A percentile compares a stretch with the other conserved stretches of the same genome.
These are phyloP conservation scores for Populus hybrid DNA, from an alignment of 441 rosid species.

Conservation along the genomic window DNA sequence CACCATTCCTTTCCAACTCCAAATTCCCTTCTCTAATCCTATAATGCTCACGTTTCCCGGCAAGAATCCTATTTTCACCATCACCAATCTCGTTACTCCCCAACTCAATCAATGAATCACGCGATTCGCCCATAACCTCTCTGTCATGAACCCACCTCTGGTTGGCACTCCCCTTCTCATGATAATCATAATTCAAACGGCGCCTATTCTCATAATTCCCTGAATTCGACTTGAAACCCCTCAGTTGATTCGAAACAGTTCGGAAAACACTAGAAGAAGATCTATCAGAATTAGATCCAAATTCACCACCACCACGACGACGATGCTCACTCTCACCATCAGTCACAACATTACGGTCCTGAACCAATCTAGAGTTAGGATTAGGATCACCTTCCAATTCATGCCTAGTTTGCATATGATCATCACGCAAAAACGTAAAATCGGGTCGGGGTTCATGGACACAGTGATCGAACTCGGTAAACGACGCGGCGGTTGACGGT, in stretches of 20 bases:
- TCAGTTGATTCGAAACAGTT: slow-evolving; percentile 22
- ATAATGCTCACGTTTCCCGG: slow-evolving; percentile 42
- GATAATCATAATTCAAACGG: slow-evolving; percentile 19
- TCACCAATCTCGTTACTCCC: slow-evolving; percentile 26
- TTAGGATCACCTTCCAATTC: slow-evolving; percentile 41
- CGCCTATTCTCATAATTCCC: slow-evolving; percentile 29
- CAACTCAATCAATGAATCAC: slow-evolving; percentile 28
- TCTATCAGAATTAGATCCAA: slow-evolving; percentile 40
- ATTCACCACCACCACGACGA: slow-evolving; percentile 36
- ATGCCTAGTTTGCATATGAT: slow-evolving; percentile 26
- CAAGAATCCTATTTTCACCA: slow-evolving; percentile 30
- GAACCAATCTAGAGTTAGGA: slow-evolving; percentile 5
- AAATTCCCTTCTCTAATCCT: slow-evolving; percentile 25
- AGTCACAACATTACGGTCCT: slow-evolving; percentile 6
- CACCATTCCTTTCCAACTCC: slow-evolving; percentile 40
- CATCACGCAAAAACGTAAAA: slow-evolving; percentile 20
- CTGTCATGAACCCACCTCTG: slow-evolving; percentile 42
- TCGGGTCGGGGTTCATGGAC: neutral
- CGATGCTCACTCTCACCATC: slow-evolving; percentile 17
- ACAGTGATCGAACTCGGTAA: slow-evolving; percentile 21
- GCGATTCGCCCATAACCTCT: slow-evolving; percentile 19
- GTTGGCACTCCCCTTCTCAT: slow-evolving; percentile 28
- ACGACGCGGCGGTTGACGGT: slow-evolving; percentile 18
- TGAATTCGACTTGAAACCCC: slow-evolving; percentile 30
- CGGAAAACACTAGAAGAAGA: slow-evolving; percentile 39